phyloP scores from a whole-genome alignment of 495 filamentous ascomycete species.

The Xylaria cubensis region DNA sequence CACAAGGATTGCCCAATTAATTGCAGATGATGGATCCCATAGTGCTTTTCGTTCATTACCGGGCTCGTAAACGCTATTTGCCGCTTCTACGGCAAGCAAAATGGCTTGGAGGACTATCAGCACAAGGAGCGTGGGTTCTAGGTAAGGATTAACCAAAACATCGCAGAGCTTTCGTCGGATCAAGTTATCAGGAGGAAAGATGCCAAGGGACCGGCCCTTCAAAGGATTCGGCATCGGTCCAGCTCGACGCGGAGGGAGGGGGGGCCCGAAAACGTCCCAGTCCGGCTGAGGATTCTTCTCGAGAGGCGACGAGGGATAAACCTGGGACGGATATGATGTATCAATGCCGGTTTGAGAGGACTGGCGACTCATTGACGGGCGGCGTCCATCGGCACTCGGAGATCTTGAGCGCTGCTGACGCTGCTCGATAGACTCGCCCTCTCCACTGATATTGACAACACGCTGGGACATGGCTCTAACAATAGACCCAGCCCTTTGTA shows the following conservation, averaged over 20 bases:
- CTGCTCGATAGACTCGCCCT: constrained; percentile 77
- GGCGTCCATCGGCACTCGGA: constrained; percentile 49
- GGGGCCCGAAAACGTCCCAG: constrained; percentile 37
- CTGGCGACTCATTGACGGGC: constrained; percentile 37
- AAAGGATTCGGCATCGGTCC: constrained; percentile 76
- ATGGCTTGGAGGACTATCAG: constrained; percentile 90
- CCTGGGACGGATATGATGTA: constrained; percentile 55
- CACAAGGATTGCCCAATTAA: constrained; percentile 80
- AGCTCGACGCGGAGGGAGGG: constrained; percentile 44
- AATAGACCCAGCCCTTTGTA: constrained; percentile 84
- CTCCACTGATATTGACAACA: constrained; percentile 94
- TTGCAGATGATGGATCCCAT: constrained; percentile 70
- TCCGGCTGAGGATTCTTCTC: constrained; percentile 54
- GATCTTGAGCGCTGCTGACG: constrained; percentile 68
- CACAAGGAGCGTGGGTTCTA: constrained; percentile 84
- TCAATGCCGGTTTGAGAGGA: constrained; percentile 61
- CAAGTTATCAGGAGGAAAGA: constrained; percentile 79
- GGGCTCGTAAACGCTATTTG: constrained; percentile 67
- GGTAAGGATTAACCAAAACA: constrained; percentile 84
- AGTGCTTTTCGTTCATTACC: constrained; percentile 50
- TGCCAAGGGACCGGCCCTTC: constrained; percentile 82
- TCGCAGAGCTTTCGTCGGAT: constrained; percentile 80
- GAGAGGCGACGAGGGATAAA: constrained; percentile 48
- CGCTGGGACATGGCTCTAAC: constrained; percentile 97
- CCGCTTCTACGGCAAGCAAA: constrained; percentile 81